phyloP scores from a whole-genome alignment of 2,329 filamentous ascomycete genomes.

The Juglanconis oblonga region DNA sequence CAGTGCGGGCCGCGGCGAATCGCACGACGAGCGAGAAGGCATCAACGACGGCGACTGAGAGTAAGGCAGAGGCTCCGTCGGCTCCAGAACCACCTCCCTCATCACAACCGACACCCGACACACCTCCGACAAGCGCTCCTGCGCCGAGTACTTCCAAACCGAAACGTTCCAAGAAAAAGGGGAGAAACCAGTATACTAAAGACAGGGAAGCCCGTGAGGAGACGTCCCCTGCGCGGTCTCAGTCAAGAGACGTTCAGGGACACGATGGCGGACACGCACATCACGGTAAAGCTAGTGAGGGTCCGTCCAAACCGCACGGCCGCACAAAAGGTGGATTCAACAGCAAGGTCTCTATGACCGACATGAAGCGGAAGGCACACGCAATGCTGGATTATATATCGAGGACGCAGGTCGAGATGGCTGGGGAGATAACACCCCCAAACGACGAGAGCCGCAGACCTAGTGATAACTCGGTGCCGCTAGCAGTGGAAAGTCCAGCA shows the following conservation, averaged over 20 bases:
- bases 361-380: constrained; percentile 81
- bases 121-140: constrained; percentile 39
- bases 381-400: constrained; percentile 88
- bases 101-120: constrained; percentile 45
- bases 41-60: constrained; percentile 18
- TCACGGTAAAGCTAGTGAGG: constrained; percentile 28
- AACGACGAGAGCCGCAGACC: constrained; percentile 34
- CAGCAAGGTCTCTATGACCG: constrained; percentile 77
- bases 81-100: constrained; percentile 42
- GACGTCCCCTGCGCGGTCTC: constrained; percentile 54
- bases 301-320: constrained; percentile 32
- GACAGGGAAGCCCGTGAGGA: constrained; percentile 62
- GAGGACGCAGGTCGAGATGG: constrained; percentile 83
- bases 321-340: constrained; percentile 54
- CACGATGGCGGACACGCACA: constrained; percentile 38
- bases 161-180: constrained; percentile 64
- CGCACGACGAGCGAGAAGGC: constrained; percentile 22
- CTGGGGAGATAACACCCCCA: constrained; percentile 54
- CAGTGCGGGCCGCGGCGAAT: constrained; percentile 36
- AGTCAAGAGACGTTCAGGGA: constrained; percentile 51
- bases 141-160: constrained; percentile 56
- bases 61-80: constrained; percentile 20
- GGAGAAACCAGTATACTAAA: constrained; percentile 80
- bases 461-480: constrained; percentile 29
- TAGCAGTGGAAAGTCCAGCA: constrained; percentile 17